Conservation (phyloP, 495 filamentous ascomycete species). For the Cetradonia linearis region DNA sequence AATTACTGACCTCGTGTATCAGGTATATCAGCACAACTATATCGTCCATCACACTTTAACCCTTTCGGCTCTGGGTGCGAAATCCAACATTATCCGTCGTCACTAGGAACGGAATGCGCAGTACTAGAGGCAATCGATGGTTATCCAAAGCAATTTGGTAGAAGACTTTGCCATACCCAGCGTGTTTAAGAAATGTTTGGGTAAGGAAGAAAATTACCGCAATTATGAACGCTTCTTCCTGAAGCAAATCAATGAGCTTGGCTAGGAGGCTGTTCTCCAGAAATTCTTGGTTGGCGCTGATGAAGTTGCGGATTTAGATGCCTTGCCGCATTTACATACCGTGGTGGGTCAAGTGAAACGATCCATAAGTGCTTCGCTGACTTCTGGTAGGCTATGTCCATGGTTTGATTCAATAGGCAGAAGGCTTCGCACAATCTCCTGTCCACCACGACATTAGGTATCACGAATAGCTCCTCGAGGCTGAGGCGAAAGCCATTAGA, state of each 20-base stretch:
- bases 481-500: constrained; percentile 8
- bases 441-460: constrained; percentile 22
- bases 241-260: constrained; percentile 10
- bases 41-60: constrained; percentile 16
- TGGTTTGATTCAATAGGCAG: constrained; percentile 21
- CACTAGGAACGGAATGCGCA: constrained; percentile 11
- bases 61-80: constrained; percentile 14
- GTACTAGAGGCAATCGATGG: not conserved
- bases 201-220: constrained; percentile 12
- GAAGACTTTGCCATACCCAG: not conserved
- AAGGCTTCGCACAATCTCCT: constrained; percentile 17
- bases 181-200: constrained; percentile 10
- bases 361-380: too few relatives aligned
- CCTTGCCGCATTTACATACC: constrained; percentile 13
- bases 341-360: constrained; percentile 11
- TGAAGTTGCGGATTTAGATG: constrained; percentile 14
- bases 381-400: constrained; percentile 19
- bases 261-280: constrained; percentile 10
- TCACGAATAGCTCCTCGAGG: constrained; percentile 12
- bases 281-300: constrained; percentile 12
- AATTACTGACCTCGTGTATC: not conserved
- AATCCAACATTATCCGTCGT: constrained; percentile 1
- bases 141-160: not conserved
- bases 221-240: constrained; percentile 16
- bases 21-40: constrained; percentile 14